These are phyloP conservation scores for Aspergillus fructus DNA, from an alignment of 2,329 filamentous ascomycete genomes.

Conservation along the genomic window DNA sequence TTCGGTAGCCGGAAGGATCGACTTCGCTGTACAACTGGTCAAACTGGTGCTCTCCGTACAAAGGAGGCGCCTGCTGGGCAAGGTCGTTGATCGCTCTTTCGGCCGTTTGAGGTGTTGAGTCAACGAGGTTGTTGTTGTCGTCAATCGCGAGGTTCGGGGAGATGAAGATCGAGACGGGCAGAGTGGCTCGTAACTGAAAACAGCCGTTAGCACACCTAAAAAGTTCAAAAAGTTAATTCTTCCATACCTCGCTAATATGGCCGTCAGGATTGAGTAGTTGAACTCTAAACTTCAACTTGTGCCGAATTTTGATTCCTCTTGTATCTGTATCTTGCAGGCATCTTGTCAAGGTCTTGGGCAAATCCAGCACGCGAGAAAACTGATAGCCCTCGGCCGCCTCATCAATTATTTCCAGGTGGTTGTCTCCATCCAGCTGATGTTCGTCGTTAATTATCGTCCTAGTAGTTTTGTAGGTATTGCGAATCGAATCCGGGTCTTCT, in stretches of 20 bases:
- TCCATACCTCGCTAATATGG: constrained; percentile 78
- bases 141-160: constrained; percentile 89
- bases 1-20: constrained; percentile 77
- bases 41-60: constrained; percentile 85
- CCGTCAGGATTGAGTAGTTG: constrained; percentile 93
- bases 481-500: constrained; percentile 43
- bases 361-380: constrained; percentile 59
- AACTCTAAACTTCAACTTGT: constrained; percentile 89
- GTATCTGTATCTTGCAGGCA: constrained; percentile 90
- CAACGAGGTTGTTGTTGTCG: constrained; percentile 77
- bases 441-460: constrained; percentile 67
- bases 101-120: constrained; percentile 55
- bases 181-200: constrained; percentile 73
- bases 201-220: constrained; percentile 11
- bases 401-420: constrained; percentile 54
- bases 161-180: constrained; percentile 91
- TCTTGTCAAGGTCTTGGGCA: constrained; percentile 77
- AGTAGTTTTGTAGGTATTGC: constrained; percentile 59
- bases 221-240: neutral
- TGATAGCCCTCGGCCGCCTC: constrained; percentile 61
- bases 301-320: constrained; percentile 84
- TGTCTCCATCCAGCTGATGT: constrained; percentile 67
- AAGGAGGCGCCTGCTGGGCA: constrained; percentile 74
- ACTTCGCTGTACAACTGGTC: constrained; percentile 90
- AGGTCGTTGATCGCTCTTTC: constrained; percentile 54